Percentiles rank a stretch among this genome's conserved stretches.
Evolutionary conservation across 202 grass and related monocot species (phyloP).

Genomic region (Schoenoplectus triqueter): DNA sequence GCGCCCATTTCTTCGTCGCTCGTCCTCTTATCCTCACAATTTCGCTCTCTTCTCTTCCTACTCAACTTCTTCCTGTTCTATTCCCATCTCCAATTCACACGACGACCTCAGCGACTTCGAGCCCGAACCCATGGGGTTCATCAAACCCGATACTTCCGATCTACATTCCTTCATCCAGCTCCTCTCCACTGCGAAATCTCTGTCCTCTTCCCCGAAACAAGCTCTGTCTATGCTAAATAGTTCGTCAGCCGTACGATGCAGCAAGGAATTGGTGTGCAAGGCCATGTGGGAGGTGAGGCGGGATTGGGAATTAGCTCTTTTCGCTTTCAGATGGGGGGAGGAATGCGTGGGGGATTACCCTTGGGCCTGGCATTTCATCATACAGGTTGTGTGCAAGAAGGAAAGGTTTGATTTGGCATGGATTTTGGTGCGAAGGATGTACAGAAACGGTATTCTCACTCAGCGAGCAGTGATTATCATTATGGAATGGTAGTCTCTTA

Average conservation of each 20-base stretch:
- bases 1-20: background rate
- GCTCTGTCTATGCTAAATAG: constrained; percentile 48
- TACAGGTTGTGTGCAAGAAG: constrained; percentile 63
- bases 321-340: constrained; percentile 64
- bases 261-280: constrained; percentile 53
- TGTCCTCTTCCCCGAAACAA: constrained; percentile 51
- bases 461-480: constrained; percentile 69
- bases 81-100: constrained; percentile 4
- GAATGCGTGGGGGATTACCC: constrained; percentile 39
- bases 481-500: constrained; percentile 61
- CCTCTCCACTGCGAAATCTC: constrained; percentile 55
- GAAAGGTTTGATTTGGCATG: constrained; percentile 73
- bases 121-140: background rate
- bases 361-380: constrained; percentile 73
- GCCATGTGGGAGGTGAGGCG: constrained; percentile 72
- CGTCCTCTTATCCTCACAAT: constrained; percentile 1
- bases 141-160: constrained; percentile 38
- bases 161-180: constrained; percentile 61
- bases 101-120: constrained; percentile 66
- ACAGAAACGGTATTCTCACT: constrained; percentile 54
- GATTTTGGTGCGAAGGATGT: constrained; percentile 62
- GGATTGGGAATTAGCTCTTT: constrained; percentile 58
- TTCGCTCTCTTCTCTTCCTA: constrained; percentile 3
- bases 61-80: background rate
- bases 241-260: constrained; percentile 32